phyloP scores from a whole-genome alignment of 176 grass and related monocot genomes.

The Oryza nivara region DNA sequence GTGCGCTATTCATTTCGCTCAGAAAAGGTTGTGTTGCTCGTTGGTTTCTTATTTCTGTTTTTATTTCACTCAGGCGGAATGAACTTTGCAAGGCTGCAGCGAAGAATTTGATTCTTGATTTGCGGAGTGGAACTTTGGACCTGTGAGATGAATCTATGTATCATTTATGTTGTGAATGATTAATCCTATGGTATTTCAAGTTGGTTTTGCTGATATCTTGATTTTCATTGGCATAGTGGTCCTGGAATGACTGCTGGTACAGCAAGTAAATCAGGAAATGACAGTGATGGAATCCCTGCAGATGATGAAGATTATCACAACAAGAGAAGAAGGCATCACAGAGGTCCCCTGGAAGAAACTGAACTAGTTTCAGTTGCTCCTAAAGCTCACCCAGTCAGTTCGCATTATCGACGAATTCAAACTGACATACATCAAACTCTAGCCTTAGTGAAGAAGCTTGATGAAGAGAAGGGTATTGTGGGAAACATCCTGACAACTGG shows the following conservation, averaged over 20 bases:
- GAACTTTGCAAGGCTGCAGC: conserved; percentile 52
- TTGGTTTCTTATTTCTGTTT: background rate
- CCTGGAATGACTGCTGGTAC: conserved; percentile 52
- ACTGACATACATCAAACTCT: conserved; percentile 66
- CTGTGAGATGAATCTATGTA: conserved; percentile 53
- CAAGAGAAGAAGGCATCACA: conserved; percentile 71
- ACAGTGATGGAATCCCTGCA: conserved; percentile 55
- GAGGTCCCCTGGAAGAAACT: conserved; percentile 48
- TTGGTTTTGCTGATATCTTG: conserved; percentile 40
- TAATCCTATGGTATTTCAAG: conserved; percentile 16
- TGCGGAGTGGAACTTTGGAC: conserved; percentile 70
- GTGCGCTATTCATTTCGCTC: background rate
- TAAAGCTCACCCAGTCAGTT: conserved; percentile 67
- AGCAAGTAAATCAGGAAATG: conserved; percentile 59
- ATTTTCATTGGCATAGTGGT: conserved; percentile 50
- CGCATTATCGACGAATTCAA: conserved; percentile 61
- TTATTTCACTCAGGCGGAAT: conserved; percentile 47
- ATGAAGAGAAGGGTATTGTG: conserved; percentile 72
- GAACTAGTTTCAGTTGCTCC: conserved; percentile 56
- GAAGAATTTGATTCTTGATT: conserved; percentile 76
- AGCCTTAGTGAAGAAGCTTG: conserved; percentile 67
- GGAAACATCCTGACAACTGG: conserved; percentile 61
- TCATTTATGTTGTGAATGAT: conserved; percentile 14
- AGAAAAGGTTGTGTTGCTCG: background rate
- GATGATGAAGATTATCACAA: conserved; percentile 63